Conservation (phyloP, 2,329 filamentous ascomycete species). For the Alternaria novae-zelandiae region DNA sequence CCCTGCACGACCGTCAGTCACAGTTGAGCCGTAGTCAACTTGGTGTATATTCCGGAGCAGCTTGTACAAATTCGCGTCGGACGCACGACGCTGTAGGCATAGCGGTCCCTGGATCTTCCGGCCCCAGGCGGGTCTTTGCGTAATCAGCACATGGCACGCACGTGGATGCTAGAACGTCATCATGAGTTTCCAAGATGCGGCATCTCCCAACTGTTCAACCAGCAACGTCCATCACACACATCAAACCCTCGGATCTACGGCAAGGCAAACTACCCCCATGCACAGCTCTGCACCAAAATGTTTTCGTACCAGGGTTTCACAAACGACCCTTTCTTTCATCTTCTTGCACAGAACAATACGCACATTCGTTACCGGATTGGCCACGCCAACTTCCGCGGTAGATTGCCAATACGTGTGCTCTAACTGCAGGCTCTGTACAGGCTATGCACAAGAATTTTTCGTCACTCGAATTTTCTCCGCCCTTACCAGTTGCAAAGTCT, state of each 20-base stretch:
- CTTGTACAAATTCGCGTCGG: neutral
- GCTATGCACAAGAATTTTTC: conserved; percentile 1
- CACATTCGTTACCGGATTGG: neutral
- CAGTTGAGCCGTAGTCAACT: neutral
- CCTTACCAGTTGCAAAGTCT: conserved; percentile 1
- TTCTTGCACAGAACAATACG: conserved; percentile 1
- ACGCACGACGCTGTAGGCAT: neutral
- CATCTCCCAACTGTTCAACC: conserved; percentile 1
- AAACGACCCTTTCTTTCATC: neutral
- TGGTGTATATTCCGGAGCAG: neutral
- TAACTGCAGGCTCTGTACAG: neutral
- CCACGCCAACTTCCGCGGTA: neutral
- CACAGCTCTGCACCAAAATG: neutral
- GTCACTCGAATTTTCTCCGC: neutral
- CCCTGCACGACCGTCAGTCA: neutral
- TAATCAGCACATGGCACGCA: conserved; percentile 12
- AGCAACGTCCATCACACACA: neutral
- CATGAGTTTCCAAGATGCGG: conserved; percentile 3
- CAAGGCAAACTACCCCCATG: neutral
- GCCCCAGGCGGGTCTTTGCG: conserved; percentile 12
- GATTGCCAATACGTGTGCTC: conserved; percentile 6
- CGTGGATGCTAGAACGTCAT: conserved; percentile 13
- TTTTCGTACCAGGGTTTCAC: neutral
- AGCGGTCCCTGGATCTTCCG: conserved; percentile 8
- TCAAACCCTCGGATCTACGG: conserved; percentile 6